Percentiles rank a stretch among this genome's conserved stretches.
Conservation (phyloP, 208 protist species). For the Wallacemonas sp. region DNA sequence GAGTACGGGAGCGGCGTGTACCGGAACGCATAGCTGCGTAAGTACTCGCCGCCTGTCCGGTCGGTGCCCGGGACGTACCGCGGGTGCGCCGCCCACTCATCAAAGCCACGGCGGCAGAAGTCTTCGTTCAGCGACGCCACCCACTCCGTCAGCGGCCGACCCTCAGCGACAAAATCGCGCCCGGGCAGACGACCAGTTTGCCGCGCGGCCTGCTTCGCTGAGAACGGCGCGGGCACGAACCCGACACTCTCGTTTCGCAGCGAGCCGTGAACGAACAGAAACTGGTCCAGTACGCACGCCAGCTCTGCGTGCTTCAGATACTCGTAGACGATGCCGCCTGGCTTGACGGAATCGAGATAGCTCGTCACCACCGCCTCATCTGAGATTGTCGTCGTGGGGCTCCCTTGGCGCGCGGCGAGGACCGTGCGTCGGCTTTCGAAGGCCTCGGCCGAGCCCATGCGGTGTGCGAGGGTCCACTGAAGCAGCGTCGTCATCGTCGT, state of each 20-base stretch:
- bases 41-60: slow-evolving; percentile 23
- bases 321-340: slow-evolving; percentile 42
- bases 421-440: slow-evolving; percentile 51
- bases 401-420: slow-evolving; percentile 14
- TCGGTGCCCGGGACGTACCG: not conserved
- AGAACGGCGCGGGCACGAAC: slow-evolving; percentile 30
- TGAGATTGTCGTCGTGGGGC: not conserved
- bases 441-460: slow-evolving; percentile 34
- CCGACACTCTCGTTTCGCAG: slow-evolving; percentile 40
- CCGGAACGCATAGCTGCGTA: slow-evolving; percentile 43
- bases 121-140: slow-evolving; percentile 31
- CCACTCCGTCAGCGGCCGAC: slow-evolving; percentile 33
- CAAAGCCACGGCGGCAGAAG: slow-evolving; percentile 35
- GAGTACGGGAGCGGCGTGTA: slow-evolving; percentile 28
- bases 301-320: slow-evolving; percentile 48
- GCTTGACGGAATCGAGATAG: slow-evolving; percentile 33
- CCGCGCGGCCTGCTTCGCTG: not conserved
- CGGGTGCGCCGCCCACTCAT: slow-evolving; percentile 24
- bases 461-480: slow-evolving; percentile 41
- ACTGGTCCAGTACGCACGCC: slow-evolving; percentile 26
- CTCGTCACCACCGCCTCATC: slow-evolving; percentile 42
- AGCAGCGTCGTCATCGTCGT: slow-evolving; percentile 24
- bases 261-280: slow-evolving; percentile 64
- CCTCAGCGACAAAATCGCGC: not conserved
- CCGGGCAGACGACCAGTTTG: not conserved